Conservation (phyloP, 805 yeast genomes). For the Myxozyma sirexii region DNA sequence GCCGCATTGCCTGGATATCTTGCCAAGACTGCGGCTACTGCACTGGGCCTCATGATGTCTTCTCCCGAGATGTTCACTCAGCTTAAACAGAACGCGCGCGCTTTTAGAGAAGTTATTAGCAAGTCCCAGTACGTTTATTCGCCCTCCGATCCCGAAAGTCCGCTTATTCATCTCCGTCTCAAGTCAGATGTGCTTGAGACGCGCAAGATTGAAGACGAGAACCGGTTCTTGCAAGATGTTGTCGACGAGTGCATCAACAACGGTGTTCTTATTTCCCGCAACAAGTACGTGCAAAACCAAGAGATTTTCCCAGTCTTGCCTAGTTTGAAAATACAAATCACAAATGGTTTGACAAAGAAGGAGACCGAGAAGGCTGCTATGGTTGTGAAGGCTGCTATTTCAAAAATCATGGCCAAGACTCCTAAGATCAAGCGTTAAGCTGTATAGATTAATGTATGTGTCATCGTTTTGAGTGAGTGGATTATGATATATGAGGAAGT, state of each 20-base stretch:
- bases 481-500: too few species aligned
- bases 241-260: slow-evolving; percentile 58
- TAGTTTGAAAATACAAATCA: slow-evolving; percentile 56
- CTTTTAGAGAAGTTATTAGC: slow-evolving; percentile 48
- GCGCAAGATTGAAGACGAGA: slow-evolving; percentile 53
- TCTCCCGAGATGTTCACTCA: slow-evolving; percentile 33
- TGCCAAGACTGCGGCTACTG: slow-evolving; percentile 64
- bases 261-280: slow-evolving; percentile 66
- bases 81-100: slow-evolving; percentile 48
- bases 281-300: slow-evolving; percentile 65
- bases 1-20: slow-evolving; percentile 94
- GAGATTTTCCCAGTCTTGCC: slow-evolving; percentile 74
- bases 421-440: slow-evolving; percentile 24
- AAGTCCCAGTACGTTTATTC: slow-evolving; percentile 25
- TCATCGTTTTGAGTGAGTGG: neutral
- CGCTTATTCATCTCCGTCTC: slow-evolving; percentile 69
- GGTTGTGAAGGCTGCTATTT: slow-evolving; percentile 32
- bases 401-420: slow-evolving; percentile 33
- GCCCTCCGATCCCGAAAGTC: slow-evolving; percentile 50
- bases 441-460: neutral
- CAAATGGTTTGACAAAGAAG: slow-evolving; percentile 49
- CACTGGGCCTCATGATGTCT: slow-evolving; percentile 54
- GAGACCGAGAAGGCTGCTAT: slow-evolving; percentile 52
- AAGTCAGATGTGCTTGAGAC: slow-evolving; percentile 45
- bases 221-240: slow-evolving; percentile 63